Percentiles rank a stretch among this genome's conserved stretches.
Conservation (phyloP, 73 alveolate species). For the Halteria grandinella region DNA sequence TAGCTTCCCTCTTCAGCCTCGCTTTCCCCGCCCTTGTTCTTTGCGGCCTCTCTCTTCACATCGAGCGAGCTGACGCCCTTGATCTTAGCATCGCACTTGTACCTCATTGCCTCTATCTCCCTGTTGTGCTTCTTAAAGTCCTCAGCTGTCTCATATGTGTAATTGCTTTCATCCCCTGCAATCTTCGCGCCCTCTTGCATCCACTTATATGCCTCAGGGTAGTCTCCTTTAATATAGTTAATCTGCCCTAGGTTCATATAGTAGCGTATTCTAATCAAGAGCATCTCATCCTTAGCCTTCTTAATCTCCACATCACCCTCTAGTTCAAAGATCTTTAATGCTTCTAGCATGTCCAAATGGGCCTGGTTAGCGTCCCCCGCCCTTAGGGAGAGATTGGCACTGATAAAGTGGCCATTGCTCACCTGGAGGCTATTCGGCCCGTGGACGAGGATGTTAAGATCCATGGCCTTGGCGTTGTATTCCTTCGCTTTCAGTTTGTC, state of each 20-base stretch:
- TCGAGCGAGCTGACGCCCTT: not conserved
- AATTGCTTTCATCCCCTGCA: not conserved
- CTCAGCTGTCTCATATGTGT: not conserved
- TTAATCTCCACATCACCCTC: not conserved
- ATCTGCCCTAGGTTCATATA: not conserved
- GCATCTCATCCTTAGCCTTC: not conserved
- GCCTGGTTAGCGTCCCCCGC: constrained; percentile 2
- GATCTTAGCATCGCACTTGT: constrained; percentile 3
- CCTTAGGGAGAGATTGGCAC: not conserved
- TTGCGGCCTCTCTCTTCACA: not conserved
- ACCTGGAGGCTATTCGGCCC: not conserved
- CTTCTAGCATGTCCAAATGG: not conserved
- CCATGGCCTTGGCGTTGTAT: constrained; percentile 1
- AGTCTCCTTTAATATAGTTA: not conserved
- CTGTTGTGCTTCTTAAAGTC: not conserved
- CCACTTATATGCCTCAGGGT: too few relatives aligned
- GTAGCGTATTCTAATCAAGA: not conserved
- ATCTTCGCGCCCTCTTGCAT: not conserved
- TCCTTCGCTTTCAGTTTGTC: not conserved
- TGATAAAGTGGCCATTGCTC: not conserved
- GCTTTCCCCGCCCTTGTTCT: not conserved
- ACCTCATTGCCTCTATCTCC: constrained; percentile 10
- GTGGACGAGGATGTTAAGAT: not conserved
- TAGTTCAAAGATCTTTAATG: not conserved
- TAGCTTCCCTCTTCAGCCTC: not conserved